Conservation (phyloP, 2,329 filamentous ascomycete genomes). For the Hortaea sp. region DNA sequence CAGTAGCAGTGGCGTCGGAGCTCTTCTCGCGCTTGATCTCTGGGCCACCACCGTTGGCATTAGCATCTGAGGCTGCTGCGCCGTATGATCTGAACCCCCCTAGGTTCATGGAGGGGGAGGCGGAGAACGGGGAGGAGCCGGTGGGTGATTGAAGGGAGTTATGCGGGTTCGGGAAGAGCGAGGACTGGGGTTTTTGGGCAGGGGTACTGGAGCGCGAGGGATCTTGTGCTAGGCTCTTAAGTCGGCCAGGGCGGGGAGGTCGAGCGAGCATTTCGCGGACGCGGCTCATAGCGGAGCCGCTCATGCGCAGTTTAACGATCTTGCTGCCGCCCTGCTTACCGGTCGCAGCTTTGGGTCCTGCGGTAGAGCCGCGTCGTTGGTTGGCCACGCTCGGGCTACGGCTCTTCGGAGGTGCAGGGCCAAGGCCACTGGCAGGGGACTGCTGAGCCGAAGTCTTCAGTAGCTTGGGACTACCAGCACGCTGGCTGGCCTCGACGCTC, state of each 20-base stretch:
- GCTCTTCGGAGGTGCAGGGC: slow-evolving; percentile 2
- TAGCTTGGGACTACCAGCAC: slow-evolving; percentile 17
- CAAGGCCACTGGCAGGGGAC: slow-evolving; percentile 3
- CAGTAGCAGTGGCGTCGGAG: neutral
- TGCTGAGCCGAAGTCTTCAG: slow-evolving; percentile 9
- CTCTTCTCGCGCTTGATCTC: slow-evolving; percentile 5
- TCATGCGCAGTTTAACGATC: slow-evolving; percentile 5
- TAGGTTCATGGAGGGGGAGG: slow-evolving; percentile 12
- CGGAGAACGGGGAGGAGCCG: slow-evolving; percentile 7
- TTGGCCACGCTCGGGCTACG: slow-evolving; percentile 7
- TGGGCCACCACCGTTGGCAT: neutral
- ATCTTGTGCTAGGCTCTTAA: neutral
- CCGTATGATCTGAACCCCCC: slow-evolving; percentile 16
- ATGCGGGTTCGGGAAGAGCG: neutral
- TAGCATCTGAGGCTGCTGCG: neutral
- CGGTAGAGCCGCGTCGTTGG: slow-evolving; percentile 5
- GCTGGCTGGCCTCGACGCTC: slow-evolving; percentile 6
- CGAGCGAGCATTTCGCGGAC: slow-evolving; percentile 12
- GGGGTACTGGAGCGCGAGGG: slow-evolving; percentile 5
- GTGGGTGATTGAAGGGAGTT: slow-evolving; percentile 5
- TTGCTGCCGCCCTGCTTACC: slow-evolving; percentile 1
- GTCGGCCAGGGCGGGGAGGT: slow-evolving; percentile 6
- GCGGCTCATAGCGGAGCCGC: slow-evolving; percentile 5
- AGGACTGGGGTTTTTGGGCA: slow-evolving; percentile 1
- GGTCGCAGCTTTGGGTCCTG: slow-evolving; percentile 1